phyloP scores from a whole-genome alignment of 768 basidiomycete genomes.

The Boletus subcaerulescens region DNA sequence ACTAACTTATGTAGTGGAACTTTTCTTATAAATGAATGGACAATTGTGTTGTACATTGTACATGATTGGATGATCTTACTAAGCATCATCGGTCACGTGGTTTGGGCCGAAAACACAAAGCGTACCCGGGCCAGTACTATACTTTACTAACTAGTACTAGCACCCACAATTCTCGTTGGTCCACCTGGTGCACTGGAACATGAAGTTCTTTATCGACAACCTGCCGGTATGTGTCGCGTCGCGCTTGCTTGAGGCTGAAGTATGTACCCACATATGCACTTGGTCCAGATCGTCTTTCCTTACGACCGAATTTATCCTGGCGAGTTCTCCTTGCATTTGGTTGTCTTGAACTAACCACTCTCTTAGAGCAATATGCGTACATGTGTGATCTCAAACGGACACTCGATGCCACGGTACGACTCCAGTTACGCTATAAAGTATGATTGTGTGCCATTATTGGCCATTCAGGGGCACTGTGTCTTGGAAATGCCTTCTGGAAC shows the following conservation, averaged over 20 bases:
- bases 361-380: slow-evolving; percentile 93
- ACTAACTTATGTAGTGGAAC: background rate
- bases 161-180: background rate
- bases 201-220: slow-evolving; percentile 85
- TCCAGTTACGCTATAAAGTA: background rate
- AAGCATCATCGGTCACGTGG: slow-evolving; percentile 14
- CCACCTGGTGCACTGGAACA: slow-evolving; percentile 24
- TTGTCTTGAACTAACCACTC: slow-evolving; percentile 6
- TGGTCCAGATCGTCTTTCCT: slow-evolving; percentile 76
- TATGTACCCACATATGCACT: background rate
- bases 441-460: background rate
- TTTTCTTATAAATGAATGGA: background rate
- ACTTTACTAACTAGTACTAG: too few relatives aligned
- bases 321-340: slow-evolving; percentile 31
- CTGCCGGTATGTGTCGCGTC: slow-evolving; percentile 53
- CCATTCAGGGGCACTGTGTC: slow-evolving; percentile 90
- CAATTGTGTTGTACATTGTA: background rate
- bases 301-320: slow-evolving; percentile 97
- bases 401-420: slow-evolving; percentile 82
- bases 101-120: too few relatives aligned
- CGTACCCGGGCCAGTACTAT: too few relatives aligned
- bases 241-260: background rate
- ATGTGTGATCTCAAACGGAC: slow-evolving; percentile 99
- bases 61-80: too few relatives aligned
- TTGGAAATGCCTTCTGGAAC: slow-evolving; percentile 99